phyloP scores from a whole-genome alignment of 768 basidiomycete genomes.

The Xanthoconium purpureum region DNA sequence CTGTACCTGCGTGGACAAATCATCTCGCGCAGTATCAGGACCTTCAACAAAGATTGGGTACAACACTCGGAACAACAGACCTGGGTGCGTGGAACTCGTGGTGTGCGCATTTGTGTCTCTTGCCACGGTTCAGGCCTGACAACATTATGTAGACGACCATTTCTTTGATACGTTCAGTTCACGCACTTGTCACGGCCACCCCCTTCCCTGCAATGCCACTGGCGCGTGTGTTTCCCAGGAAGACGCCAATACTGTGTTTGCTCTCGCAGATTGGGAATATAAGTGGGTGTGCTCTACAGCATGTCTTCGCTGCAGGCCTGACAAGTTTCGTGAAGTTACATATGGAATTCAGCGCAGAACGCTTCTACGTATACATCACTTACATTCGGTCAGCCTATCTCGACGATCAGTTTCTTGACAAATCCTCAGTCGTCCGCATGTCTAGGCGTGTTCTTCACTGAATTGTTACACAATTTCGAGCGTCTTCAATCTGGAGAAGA shows the following conservation, averaged over 20 bases:
- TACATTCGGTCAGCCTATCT: constrained; percentile 36
- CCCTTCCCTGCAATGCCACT: constrained; percentile 42
- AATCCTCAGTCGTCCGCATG: neutral
- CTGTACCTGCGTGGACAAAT: constrained; percentile 45
- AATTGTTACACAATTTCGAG: constrained; percentile 41
- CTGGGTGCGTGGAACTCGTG: constrained; percentile 43
- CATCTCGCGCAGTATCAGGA: constrained; percentile 38
- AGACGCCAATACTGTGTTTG: constrained; percentile 51
- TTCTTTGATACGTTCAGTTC: constrained; percentile 53
- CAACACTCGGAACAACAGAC: constrained; percentile 39
- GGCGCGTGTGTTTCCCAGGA: constrained; percentile 40
- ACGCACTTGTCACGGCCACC: constrained; percentile 40
- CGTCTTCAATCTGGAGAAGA: constrained; percentile 34
- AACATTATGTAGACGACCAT: constrained; percentile 31
- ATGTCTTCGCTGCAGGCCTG: neutral
- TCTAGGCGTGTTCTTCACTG: constrained; percentile 45
- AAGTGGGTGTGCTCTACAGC: constrained; percentile 31
- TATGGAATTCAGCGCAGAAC: constrained; percentile 47
- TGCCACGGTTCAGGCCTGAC: neutral
- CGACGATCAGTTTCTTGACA: neutral
- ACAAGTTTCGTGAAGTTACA: constrained; percentile 35
- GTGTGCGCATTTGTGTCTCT: constrained; percentile 35
- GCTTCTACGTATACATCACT: constrained; percentile 42
- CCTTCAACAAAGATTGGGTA: constrained; percentile 38
- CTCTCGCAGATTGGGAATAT: constrained; percentile 62